phyloP scores from a whole-genome alignment of 108 stramenopile genomes.

The Licmophora abbreviata region DNA sequence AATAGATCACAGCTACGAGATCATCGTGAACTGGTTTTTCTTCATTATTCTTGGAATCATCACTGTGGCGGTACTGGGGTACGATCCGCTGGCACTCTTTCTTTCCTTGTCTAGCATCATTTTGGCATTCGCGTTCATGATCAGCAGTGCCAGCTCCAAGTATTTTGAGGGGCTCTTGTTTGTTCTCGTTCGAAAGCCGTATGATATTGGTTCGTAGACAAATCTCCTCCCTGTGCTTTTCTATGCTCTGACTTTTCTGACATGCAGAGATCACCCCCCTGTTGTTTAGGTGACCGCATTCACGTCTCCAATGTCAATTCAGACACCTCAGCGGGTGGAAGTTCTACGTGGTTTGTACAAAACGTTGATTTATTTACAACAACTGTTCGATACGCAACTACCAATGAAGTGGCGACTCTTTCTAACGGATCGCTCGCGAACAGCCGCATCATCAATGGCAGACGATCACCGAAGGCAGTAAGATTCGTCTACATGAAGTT shows the following conservation, averaged over 20 bases:
- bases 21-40: conserved; percentile 29
- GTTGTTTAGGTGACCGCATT: conserved; percentile 65
- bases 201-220: no score
- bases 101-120: conserved; percentile 22
- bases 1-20: conserved; percentile 37
- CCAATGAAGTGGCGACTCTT: conserved; percentile 57
- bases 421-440: conserved; percentile 57
- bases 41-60: conserved; percentile 32
- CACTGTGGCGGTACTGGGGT: conserved; percentile 35
- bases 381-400: conserved; percentile 39
- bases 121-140: conserved; percentile 30
- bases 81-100: conserved; percentile 35
- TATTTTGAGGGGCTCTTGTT: conserved; percentile 52
- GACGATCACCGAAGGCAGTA: conserved; percentile 48
- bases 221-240: no score
- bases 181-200: conserved; percentile 49
- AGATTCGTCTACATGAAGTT: conserved; percentile 45
- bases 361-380: conserved; percentile 58
- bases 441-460: conserved; percentile 62
- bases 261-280: no score
- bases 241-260: no score
- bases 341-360: conserved; percentile 58
- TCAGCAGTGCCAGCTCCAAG: conserved; percentile 24
- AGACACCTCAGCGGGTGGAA: conserved; percentile 31
- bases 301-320: conserved; percentile 24